Conservation (phyloP, 2,329 filamentous ascomycete genomes). For the Penicillium aurantiogriseum region DNA sequence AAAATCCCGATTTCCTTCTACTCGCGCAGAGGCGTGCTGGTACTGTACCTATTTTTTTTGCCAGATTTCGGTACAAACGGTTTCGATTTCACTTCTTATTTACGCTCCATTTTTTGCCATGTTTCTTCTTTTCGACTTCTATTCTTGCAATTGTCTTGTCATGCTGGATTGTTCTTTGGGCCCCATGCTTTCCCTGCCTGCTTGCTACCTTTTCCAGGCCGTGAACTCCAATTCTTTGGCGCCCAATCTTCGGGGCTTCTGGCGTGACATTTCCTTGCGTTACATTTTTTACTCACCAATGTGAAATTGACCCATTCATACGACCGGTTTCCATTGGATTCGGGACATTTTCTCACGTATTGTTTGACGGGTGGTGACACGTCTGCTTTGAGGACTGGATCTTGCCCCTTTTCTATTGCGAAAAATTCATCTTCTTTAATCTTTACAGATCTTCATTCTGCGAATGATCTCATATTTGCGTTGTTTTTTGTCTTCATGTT, state of each 20-base stretch:
- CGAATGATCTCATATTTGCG: background rate
- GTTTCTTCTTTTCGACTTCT: conserved; percentile 17
- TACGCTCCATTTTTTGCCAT: conserved; percentile 15
- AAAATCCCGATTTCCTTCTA: conserved; percentile 18
- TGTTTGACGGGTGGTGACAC: conserved; percentile 5
- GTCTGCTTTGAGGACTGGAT: background rate
- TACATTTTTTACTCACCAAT: conserved; percentile 11
- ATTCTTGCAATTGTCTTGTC: conserved; percentile 8
- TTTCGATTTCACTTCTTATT: conserved; percentile 15
- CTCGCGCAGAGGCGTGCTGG: conserved; percentile 24
- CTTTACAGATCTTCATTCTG: background rate
- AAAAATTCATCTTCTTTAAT: background rate
- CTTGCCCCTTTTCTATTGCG: background rate
- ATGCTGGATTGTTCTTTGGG: background rate
- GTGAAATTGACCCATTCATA: conserved; percentile 12
- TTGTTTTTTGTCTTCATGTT: conserved; percentile 1
- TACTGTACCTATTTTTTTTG: conserved; percentile 26
- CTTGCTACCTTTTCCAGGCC: background rate
- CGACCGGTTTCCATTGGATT: conserved; percentile 4
- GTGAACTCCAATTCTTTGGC: background rate
- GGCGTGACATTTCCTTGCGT: conserved; percentile 3
- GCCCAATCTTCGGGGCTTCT: background rate
- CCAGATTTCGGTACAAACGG: conserved; percentile 15
- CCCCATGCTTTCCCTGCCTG: background rate
- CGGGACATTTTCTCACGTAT: conserved; percentile 10